Base-by-base conservation (phyloP, 495 filamentous ascomycete species). In the Halenospora varia region DNA sequence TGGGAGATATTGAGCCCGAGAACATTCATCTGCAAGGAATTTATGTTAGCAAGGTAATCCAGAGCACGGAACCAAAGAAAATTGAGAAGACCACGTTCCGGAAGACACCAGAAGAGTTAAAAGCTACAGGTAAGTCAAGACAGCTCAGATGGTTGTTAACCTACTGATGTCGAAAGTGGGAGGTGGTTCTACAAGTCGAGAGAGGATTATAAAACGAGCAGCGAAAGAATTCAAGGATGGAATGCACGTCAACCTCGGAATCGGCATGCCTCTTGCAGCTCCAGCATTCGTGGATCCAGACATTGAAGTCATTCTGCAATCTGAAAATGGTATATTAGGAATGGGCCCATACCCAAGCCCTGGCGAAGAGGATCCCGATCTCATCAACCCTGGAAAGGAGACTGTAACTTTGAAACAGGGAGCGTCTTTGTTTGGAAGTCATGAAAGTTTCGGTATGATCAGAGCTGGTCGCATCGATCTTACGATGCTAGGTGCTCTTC, bases 381-480 rank as follows among this genome's bases (percentile, higher is more conserved):
- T 56, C 40, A 60, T 63, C 13, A 63, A 63, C 29, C 52, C 61
- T 11, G 61, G 61, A 19, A 63, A 63, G 26, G 61, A 63, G 22
- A 60, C 56, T 20, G 61, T 63, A 6, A 63, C 61, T 17, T 19
- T 57, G n/a, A 23, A 25, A 9, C 18, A 13, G 11, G 61, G 61
- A 2, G 56, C 56, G 9, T 47, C 26, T n/a, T 15, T 57, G 22
- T 63, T 63, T 60, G 61, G 61, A 3, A 64, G 61, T 40, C 52
- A 64, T 48, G 57, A 64, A 29, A 64, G 57, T 39, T 64, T 64
- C 56, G 57, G 61, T 0, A 56, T 56, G 53, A 64, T 64, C 26
- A 41, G 61, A 29, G 56, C 48, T 18, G 56, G 61, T 10, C 35
- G 53, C 8, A 44, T 64, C 18, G 61, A 64, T 48, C 35, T 64